A percentile compares a stretch with the other conserved stretches of the same genome.
Conservation (phyloP, 1,284 basidiomycete species). For the Neotropicomus parvogracilis region DNA sequence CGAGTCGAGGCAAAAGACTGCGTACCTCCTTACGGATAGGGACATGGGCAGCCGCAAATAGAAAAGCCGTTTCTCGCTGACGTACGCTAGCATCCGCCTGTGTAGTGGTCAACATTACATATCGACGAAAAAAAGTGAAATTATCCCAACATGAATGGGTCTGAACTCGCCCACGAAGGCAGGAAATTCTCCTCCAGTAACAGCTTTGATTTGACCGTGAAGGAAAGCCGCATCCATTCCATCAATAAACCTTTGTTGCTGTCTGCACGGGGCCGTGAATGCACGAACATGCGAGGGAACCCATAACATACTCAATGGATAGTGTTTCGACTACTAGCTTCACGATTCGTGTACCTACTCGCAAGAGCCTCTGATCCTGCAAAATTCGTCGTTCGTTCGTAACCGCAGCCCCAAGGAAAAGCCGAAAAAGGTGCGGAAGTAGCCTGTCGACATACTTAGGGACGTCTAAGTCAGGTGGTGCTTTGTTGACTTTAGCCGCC, state of each 20-base stretch:
- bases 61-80: conserved; percentile 59
- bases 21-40: conserved; percentile 64
- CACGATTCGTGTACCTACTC: conserved; percentile 61
- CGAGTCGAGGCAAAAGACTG: not conserved
- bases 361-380: conserved; percentile 64
- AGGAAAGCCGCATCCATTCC: conserved; percentile 60
- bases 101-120: conserved; percentile 2
- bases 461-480: conserved; percentile 60
- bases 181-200: conserved; percentile 48
- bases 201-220: conserved; percentile 48
- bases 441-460: conserved; percentile 75
- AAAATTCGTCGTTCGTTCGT: conserved; percentile 38
- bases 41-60: conserved; percentile 67
- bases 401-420: conserved; percentile 63
- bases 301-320: conserved; percentile 52
- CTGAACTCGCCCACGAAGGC: conserved; percentile 17
- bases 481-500: conserved; percentile 56
- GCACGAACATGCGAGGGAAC: conserved; percentile 1
- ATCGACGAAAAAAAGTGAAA: not conserved
- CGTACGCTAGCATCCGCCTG: conserved; percentile 44
- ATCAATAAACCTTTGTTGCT: conserved; percentile 55
- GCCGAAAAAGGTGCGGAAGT: conserved; percentile 64
- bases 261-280: conserved; percentile 34
- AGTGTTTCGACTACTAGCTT: conserved; percentile 67
- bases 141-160: conserved; percentile 24